Percentiles rank a stretch among this genome's conserved stretches.
Conservation (phyloP, 805 yeast genomes). For the Metschnikowia peoriensis region DNA sequence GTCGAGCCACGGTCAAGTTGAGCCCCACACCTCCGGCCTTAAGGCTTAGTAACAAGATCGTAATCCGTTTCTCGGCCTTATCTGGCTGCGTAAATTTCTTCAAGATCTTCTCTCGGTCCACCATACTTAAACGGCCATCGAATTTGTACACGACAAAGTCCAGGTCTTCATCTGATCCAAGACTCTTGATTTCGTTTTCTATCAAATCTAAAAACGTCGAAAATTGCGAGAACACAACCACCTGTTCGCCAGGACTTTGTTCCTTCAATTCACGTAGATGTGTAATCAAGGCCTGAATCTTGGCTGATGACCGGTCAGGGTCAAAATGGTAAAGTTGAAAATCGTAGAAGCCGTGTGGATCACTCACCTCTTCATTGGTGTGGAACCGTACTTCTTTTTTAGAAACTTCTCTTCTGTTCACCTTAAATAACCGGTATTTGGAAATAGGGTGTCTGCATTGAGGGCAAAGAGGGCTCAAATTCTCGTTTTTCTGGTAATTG, state of each 20-base stretch:
- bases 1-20: too few relatives aligned
- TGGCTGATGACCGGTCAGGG: slow-evolving; percentile 63
- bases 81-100: slow-evolving; percentile 46
- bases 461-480: slow-evolving; percentile 61
- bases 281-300: slow-evolving; percentile 62
- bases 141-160: slow-evolving; percentile 64
- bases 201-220: slow-evolving; percentile 78
- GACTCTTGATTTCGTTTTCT: slow-evolving; percentile 51
- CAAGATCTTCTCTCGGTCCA: slow-evolving; percentile 61
- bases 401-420: slow-evolving; percentile 27
- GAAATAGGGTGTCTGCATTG: slow-evolving; percentile 65
- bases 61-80: slow-evolving; percentile 30
- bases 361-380: slow-evolving; percentile 23
- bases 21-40: slow-evolving; percentile 96
- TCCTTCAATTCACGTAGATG: slow-evolving; percentile 56
- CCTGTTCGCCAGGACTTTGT: slow-evolving; percentile 63
- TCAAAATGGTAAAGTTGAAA: slow-evolving; percentile 43
- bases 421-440: slow-evolving; percentile 46
- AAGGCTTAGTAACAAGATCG: slow-evolving; percentile 66
- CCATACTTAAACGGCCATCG: slow-evolving; percentile 75
- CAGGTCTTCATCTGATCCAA: slow-evolving; percentile 27
- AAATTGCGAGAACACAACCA: slow-evolving; percentile 89
- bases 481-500: slow-evolving; percentile 56
- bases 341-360: slow-evolving; percentile 21
- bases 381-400: slow-evolving; percentile 31